phyloP scores from a whole-genome alignment of 1,284 basidiomycete genomes.

The Naganishia liquefaciens region DNA sequence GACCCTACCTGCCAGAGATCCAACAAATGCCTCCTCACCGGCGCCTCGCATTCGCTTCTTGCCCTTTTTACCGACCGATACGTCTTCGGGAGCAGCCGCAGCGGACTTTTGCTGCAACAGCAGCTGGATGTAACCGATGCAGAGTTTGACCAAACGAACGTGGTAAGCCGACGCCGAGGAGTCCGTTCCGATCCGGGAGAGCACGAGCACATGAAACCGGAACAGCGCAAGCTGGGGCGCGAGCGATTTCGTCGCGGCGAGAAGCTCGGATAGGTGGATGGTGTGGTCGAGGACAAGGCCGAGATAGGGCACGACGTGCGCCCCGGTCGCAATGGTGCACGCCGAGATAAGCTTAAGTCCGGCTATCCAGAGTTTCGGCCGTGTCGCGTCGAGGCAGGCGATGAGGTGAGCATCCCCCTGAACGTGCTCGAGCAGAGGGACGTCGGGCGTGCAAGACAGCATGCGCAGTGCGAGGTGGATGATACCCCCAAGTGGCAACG shows the following conservation, averaged over 20 bases:
- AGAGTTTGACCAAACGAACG: constrained; percentile 44
- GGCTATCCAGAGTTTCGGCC: constrained; percentile 45
- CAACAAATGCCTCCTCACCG: constrained; percentile 76
- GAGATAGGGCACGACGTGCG: constrained; percentile 50
- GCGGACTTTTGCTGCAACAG: constrained; percentile 21
- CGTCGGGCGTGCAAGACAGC: constrained; percentile 63
- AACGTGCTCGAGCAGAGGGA: constrained; percentile 44
- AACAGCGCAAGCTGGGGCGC: constrained; percentile 44
- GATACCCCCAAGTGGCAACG: constrained; percentile 66
- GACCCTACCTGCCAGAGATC: constrained; percentile 56
- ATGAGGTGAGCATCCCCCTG: constrained; percentile 8
- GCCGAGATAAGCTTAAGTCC: constrained; percentile 44
- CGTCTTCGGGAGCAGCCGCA: constrained; percentile 37
- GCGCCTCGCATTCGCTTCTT: constrained; percentile 74
- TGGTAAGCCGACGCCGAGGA: constrained; percentile 44
- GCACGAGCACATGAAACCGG: constrained; percentile 44
- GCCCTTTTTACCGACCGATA: constrained; percentile 59
- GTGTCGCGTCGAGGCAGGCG: constrained; percentile 17
- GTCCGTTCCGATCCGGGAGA: constrained; percentile 42
- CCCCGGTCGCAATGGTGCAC: constrained; percentile 39
- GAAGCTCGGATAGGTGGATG: constrained; percentile 45
- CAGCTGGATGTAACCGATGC: constrained; percentile 39
- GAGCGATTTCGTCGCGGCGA: constrained; percentile 33
- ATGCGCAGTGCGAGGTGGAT: constrained; percentile 50
- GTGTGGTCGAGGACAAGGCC: constrained; percentile 47